Conservation (phyloP, 2,329 filamentous ascomycete species). For the Fusarium austroafricanum region DNA sequence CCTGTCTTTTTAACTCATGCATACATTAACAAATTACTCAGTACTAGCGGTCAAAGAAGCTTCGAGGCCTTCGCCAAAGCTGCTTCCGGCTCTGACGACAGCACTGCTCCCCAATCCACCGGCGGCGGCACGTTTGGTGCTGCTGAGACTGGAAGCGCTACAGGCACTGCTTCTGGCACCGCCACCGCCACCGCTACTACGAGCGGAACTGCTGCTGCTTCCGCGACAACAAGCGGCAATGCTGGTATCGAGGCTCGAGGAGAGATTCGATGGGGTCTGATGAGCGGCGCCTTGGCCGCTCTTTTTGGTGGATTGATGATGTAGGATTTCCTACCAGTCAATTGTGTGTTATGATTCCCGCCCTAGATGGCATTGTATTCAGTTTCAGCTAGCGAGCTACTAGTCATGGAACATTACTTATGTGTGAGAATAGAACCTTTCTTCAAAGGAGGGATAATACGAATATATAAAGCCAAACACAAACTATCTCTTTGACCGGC, state of each 20-base stretch:
- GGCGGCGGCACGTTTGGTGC: slow-evolving; percentile 34
- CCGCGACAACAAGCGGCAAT: slow-evolving; percentile 24
- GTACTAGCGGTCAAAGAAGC: slow-evolving; percentile 33
- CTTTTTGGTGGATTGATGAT: slow-evolving; percentile 42
- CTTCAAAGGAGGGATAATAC: slow-evolving; percentile 17
- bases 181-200: slow-evolving; percentile 28
- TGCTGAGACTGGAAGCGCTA: slow-evolving; percentile 26
- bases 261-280: slow-evolving; percentile 44
- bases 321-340: slow-evolving; percentile 13
- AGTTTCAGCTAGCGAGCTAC: slow-evolving; percentile 22
- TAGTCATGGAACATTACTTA: slow-evolving; percentile 13
- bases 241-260: slow-evolving; percentile 35
- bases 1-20: background rate
- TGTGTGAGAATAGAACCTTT: slow-evolving; percentile 14
- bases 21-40: background rate
- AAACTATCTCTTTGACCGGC: no score
- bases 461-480: background rate
- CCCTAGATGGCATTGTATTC: slow-evolving; percentile 24
- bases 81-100: slow-evolving; percentile 25
- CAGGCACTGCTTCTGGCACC: slow-evolving; percentile 10
- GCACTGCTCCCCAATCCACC: slow-evolving; percentile 36
- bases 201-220: slow-evolving; percentile 12
- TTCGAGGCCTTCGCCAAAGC: slow-evolving; percentile 27
- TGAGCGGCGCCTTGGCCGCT: slow-evolving; percentile 38
- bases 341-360: slow-evolving; percentile 18